Evolutionary conservation across 768 basidiomycete genomes (phyloP).

Genomic region (Phanerodontia chrysosporium): DNA sequence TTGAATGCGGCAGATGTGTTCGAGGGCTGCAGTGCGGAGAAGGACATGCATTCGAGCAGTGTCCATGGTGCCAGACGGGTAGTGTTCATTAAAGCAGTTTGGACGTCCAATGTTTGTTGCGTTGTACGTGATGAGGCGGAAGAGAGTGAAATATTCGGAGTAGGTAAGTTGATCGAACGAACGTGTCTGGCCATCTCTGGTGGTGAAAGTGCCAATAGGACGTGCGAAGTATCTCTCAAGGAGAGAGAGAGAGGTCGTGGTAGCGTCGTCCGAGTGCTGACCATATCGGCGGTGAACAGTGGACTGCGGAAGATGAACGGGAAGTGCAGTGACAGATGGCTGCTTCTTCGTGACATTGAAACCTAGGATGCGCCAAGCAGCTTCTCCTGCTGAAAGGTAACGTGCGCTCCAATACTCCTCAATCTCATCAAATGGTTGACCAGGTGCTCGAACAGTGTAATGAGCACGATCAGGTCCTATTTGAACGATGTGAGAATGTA

Average conservation of each 20-base stretch:
- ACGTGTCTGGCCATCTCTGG: not conserved
- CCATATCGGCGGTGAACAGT: constrained; percentile 23
- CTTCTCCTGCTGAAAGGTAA: constrained; percentile 23
- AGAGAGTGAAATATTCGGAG: constrained; percentile 16
- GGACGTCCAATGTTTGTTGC: not conserved
- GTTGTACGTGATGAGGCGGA: constrained; percentile 13
- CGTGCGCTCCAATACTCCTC: constrained; percentile 31
- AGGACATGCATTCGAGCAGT: constrained; percentile 17
- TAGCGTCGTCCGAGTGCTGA: not conserved
- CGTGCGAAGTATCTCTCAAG: constrained; percentile 20
- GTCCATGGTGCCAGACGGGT: too few relatives aligned
- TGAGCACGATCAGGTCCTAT: constrained; percentile 17
- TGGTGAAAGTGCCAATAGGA: constrained; percentile 7
- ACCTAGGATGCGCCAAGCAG: constrained; percentile 32
- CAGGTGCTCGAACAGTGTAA: not conserved
- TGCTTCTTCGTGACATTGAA: constrained; percentile 31
- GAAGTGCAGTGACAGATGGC: constrained; percentile 30
- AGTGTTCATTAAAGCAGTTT: constrained; percentile 10
- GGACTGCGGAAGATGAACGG: constrained; percentile 28
- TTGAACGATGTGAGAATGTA: not conserved
- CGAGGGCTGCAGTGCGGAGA: not conserved
- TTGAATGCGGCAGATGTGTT: constrained; percentile 24
- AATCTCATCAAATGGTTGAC: constrained; percentile 27
- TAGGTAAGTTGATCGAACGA: constrained; percentile 15
- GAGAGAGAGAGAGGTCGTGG: constrained; percentile 8